A percentile compares a stretch with the other conserved stretches of the same genome.
phyloP scores from a whole-genome alignment of 1,139 yeast genomes.

The Kluyveromyces marxianus region DNA sequence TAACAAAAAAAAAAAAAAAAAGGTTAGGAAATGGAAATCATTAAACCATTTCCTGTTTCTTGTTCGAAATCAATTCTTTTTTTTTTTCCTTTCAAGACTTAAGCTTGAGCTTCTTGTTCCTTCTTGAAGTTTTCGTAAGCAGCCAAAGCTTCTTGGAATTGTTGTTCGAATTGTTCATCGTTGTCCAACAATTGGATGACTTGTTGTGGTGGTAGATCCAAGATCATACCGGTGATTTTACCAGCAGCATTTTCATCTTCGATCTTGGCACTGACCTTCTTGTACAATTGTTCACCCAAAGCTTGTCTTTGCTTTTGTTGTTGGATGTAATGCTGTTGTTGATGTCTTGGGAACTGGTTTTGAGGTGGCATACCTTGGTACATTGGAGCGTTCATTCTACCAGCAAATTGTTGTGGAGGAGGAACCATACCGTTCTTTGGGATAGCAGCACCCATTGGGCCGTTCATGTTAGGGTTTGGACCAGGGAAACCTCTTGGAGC shows the following conservation, averaged over 20 bases:
- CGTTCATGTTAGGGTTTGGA: conserved; percentile 85
- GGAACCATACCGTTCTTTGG: conserved; percentile 51
- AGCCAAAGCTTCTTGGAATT: conserved; percentile 89
- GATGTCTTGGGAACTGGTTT: conserved; percentile 36
- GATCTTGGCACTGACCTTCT: conserved; percentile 86
- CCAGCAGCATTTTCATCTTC: conserved; percentile 96
- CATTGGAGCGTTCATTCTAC: conserved; percentile 76
- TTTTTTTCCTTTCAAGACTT: neutral
- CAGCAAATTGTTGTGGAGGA: conserved; percentile 40
- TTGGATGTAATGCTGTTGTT: conserved; percentile 41
- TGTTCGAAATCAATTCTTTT: neutral
- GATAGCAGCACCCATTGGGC: conserved; percentile 31
- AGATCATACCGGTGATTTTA: conserved; percentile 98
- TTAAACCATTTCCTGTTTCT: too few species aligned
- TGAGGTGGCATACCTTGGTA: conserved; percentile 65
- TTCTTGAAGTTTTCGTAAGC: conserved; percentile 83
- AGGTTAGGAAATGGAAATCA: too few species aligned
- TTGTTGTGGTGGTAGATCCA: conserved; percentile 91
- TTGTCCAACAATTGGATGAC: conserved; percentile 83
- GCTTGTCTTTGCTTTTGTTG: conserved; percentile 78
- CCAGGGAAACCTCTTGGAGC: conserved; percentile 88
- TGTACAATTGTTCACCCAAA: conserved; percentile 96
- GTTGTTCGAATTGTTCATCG: conserved; percentile 82
- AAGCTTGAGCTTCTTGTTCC: conserved; percentile 25
- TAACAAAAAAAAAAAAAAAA: too few species aligned